phyloP scores from a whole-genome alignment of 1,284 basidiomycete species.

The Austroboletus niveus region DNA sequence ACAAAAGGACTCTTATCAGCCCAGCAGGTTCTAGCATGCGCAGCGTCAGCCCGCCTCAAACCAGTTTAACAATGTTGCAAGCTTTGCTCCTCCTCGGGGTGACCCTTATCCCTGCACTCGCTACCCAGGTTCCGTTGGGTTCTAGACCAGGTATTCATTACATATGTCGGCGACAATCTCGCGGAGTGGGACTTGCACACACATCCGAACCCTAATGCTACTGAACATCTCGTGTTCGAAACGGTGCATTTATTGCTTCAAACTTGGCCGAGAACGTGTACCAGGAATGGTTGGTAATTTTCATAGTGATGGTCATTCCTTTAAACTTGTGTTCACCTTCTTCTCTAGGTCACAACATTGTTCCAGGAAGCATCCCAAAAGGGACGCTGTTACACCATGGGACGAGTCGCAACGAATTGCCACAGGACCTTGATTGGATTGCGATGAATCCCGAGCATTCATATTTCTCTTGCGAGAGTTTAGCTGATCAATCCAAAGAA shows the following conservation, averaged over 20 bases:
- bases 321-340: not conserved
- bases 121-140: conserved; percentile 14
- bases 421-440: conserved; percentile 39
- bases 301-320: not conserved
- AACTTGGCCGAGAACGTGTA: conserved; percentile 51
- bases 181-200: conserved; percentile 18
- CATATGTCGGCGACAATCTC: not conserved
- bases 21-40: no score
- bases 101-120: not conserved
- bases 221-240: conserved; percentile 26
- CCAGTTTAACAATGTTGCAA: conserved; percentile 5
- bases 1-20: no score
- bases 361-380: conserved; percentile 39
- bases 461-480: conserved; percentile 31
- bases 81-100: not conserved
- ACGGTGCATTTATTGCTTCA: conserved; percentile 29
- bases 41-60: no score
- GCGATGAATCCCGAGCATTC: conserved; percentile 47
- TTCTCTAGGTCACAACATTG: conserved; percentile 40
- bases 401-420: conserved; percentile 20
- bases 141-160: not conserved
- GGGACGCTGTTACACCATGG: conserved; percentile 47
- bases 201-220: conserved; percentile 13
- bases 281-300: conserved; percentile 41
- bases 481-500: not conserved